These are phyloP conservation scores for Talaromyces sp. DNA, from an alignment of 2,329 filamentous ascomycete genomes.

Conservation along the genomic window DNA sequence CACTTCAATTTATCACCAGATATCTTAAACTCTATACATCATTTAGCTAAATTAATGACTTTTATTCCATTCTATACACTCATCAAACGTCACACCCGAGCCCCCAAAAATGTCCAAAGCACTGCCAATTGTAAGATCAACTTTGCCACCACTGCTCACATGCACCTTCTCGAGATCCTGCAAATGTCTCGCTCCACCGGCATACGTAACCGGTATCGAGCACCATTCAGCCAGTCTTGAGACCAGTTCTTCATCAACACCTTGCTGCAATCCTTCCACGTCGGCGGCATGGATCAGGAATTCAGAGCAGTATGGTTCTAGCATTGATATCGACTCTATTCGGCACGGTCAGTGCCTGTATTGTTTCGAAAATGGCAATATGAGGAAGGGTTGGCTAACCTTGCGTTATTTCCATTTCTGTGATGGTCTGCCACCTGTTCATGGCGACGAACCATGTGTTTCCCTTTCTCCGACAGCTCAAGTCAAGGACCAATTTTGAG, in stretches of 20 bases:
- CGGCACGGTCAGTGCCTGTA: background rate
- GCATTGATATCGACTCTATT: slow-evolving; percentile 70
- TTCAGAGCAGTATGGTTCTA: slow-evolving; percentile 92
- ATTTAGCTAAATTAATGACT: slow-evolving; percentile 26
- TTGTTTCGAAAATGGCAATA: no score
- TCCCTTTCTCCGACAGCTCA: slow-evolving; percentile 78
- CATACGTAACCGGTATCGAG: slow-evolving; percentile 89
- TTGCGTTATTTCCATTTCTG: slow-evolving; percentile 88
- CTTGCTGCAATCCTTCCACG: slow-evolving; percentile 87
- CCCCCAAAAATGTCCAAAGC: slow-evolving; percentile 96
- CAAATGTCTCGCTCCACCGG: slow-evolving; percentile 81
- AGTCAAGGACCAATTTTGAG: slow-evolving; percentile 83
- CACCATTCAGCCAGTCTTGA: slow-evolving; percentile 77
- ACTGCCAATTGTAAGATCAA: slow-evolving; percentile 94
- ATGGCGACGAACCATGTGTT: slow-evolving; percentile 93
- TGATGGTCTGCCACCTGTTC: slow-evolving; percentile 98
- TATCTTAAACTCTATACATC: background rate
- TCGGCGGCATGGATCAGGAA: slow-evolving; percentile 97
- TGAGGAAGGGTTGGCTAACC: slow-evolving; percentile 50
- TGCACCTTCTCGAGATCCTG: slow-evolving; percentile 81
- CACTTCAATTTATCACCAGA: no score
- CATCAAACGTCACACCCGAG: slow-evolving; percentile 76
- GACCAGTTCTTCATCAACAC: slow-evolving; percentile 85
- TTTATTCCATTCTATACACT: slow-evolving; percentile 85
- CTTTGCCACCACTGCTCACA: slow-evolving; percentile 70